Conservation (phyloP, 2,329 filamentous ascomycete species). For the Arthrobotrys entomopaga region DNA sequence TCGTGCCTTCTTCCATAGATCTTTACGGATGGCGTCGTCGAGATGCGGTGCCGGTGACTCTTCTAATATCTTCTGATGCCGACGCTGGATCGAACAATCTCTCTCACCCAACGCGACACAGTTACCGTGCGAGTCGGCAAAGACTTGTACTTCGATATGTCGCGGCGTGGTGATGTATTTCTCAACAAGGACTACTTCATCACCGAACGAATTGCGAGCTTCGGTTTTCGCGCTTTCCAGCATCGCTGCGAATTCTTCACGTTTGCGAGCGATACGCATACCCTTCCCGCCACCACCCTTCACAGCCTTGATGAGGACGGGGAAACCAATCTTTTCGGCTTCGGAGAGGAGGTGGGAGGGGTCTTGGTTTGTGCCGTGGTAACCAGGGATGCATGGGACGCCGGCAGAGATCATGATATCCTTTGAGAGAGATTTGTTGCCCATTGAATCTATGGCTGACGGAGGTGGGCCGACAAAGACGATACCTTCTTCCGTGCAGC, state of each 20-base stretch:
- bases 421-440: constrained; percentile 83
- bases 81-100: constrained; percentile 85
- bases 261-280: constrained; percentile 76
- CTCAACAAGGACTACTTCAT: constrained; percentile 85
- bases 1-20: constrained; percentile 74
- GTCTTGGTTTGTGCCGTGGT: constrained; percentile 87
- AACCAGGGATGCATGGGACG: constrained; percentile 94
- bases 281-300: constrained; percentile 86
- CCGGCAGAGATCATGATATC: constrained; percentile 97
- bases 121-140: constrained; percentile 81
- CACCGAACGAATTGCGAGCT: constrained; percentile 81
- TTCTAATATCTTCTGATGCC: constrained; percentile 91
- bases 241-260: constrained; percentile 76
- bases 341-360: constrained; percentile 71
- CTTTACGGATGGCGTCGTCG: constrained; percentile 69
- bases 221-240: constrained; percentile 78
- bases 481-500: constrained; percentile 87
- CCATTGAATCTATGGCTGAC: constrained; percentile 76
- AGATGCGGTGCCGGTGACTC: constrained; percentile 82
- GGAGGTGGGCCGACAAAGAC: constrained; percentile 90
- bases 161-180: constrained; percentile 80
- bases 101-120: constrained; percentile 86
- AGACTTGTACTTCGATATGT: constrained; percentile 90
- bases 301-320: constrained; percentile 82
- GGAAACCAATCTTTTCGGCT: constrained; percentile 76